phyloP scores from a whole-genome alignment of 805 yeast genomes.

The Candida loeiensis region DNA sequence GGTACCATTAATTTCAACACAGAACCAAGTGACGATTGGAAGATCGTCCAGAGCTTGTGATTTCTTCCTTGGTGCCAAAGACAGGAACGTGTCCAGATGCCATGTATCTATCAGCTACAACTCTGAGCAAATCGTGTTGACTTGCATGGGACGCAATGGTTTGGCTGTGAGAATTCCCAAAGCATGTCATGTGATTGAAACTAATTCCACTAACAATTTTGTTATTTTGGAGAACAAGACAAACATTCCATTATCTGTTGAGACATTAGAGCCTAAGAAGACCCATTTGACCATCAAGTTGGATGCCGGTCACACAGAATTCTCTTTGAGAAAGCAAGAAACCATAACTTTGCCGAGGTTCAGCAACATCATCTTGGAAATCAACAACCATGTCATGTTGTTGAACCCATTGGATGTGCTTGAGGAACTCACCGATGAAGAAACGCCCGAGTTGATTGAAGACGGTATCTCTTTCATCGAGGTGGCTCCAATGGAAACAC shows the following conservation, averaged over 20 bases:
- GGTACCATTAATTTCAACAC: slow-evolving; percentile 39
- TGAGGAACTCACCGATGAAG: slow-evolving; percentile 46
- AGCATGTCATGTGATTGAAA: slow-evolving; percentile 30
- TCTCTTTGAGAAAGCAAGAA: slow-evolving; percentile 60
- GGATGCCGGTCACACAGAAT: slow-evolving; percentile 46
- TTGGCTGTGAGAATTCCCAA: slow-evolving; percentile 62
- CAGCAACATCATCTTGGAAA: slow-evolving; percentile 60
- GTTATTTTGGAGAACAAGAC: slow-evolving; percentile 20
- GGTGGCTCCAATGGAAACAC: slow-evolving; percentile 1
- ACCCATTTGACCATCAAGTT: slow-evolving; percentile 37
- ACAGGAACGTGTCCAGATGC: slow-evolving; percentile 61
- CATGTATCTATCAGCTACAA: slow-evolving; percentile 55
- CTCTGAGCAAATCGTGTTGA: slow-evolving; percentile 45
- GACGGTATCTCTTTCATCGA: not conserved
- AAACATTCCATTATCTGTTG: slow-evolving; percentile 18
- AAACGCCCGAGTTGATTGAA: slow-evolving; percentile 20
- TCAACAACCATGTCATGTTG: slow-evolving; percentile 61
- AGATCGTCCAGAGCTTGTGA: slow-evolving; percentile 64
- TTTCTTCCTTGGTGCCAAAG: slow-evolving; percentile 43
- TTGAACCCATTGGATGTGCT: slow-evolving; percentile 47
- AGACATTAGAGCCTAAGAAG: slow-evolving; percentile 12
- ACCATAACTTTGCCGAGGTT: slow-evolving; percentile 60
- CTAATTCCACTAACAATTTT: slow-evolving; percentile 19
- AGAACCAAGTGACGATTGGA: slow-evolving; percentile 49
- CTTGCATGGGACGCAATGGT: slow-evolving; percentile 84